Evolutionary conservation across 1,284 basidiomycete genomes (phyloP).

Genomic region (Malassezia furfur): DNA sequence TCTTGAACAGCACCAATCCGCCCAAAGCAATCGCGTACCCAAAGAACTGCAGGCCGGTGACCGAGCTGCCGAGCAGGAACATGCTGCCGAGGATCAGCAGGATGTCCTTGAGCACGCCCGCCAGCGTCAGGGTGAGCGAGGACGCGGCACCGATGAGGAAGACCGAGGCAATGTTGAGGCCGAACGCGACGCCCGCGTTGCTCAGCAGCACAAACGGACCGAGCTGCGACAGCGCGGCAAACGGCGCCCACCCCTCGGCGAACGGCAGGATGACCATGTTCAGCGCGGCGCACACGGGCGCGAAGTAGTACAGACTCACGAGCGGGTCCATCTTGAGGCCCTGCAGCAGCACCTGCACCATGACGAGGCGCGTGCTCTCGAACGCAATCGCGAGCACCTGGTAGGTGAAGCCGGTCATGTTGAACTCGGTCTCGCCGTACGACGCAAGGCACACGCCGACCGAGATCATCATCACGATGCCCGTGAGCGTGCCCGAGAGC

Average conservation of each 20-base stretch:
- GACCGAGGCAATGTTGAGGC: slow-evolving; percentile 84
- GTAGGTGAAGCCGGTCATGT: slow-evolving; percentile 70
- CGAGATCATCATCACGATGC: slow-evolving; percentile 87
- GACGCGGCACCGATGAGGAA: slow-evolving; percentile 82
- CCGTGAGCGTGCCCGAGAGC: slow-evolving; percentile 65
- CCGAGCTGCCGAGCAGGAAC: slow-evolving; percentile 65
- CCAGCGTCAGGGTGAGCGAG: slow-evolving; percentile 80
- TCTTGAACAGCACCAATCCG: slow-evolving; percentile 71
- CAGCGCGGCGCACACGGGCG: slow-evolving; percentile 69
- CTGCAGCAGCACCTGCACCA: slow-evolving; percentile 91
- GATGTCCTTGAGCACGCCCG: slow-evolving; percentile 90
- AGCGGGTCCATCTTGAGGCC: slow-evolving; percentile 91
- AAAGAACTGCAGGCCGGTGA: slow-evolving; percentile 76
- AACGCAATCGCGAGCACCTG: slow-evolving; percentile 55
- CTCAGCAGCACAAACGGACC: slow-evolving; percentile 68
- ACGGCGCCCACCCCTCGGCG: slow-evolving; percentile 79
- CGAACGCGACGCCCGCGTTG: slow-evolving; percentile 80
- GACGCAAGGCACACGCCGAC: slow-evolving; percentile 77
- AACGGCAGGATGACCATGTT: slow-evolving; percentile 75
- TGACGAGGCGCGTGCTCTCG: slow-evolving; percentile 80
- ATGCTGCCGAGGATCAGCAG: slow-evolving; percentile 83
- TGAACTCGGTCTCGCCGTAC: slow-evolving; percentile 76
- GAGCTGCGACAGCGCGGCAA: slow-evolving; percentile 63
- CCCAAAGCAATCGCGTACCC: slow-evolving; percentile 77
- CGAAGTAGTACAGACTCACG: slow-evolving; percentile 77